phyloP scores from a whole-genome alignment of 2,329 filamentous ascomycete genomes.

The Monilinia fructigena region DNA sequence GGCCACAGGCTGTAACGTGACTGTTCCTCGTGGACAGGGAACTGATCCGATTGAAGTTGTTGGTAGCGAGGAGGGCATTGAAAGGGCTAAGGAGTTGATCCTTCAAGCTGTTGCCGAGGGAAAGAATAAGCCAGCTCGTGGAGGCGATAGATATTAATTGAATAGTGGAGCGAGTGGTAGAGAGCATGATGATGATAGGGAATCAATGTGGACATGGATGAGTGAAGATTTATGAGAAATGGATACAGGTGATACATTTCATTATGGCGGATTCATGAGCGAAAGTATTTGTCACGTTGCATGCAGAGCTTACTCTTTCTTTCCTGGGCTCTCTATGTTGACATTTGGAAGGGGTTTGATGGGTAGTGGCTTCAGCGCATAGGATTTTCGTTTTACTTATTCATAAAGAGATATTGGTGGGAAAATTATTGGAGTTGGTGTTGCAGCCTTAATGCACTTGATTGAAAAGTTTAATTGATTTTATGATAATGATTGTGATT shows the following conservation, averaged over 20 bases:
- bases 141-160: conserved; percentile 17
- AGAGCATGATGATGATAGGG: not conserved
- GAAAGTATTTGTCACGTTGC: conserved; percentile 1
- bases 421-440: conserved; percentile 9
- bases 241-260: conserved; percentile 1
- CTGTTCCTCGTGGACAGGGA: conserved; percentile 79
- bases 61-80: conserved; percentile 74
- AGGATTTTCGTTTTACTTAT: not conserved
- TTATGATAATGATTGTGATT: too few species aligned
- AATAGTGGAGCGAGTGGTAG: not conserved
- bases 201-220: not conserved
- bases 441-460: conserved; percentile 4
- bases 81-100: conserved; percentile 86
- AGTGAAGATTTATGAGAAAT: conserved; percentile 7
- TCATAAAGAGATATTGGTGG: conserved; percentile 2
- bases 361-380: not conserved
- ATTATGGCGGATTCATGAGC: not conserved
- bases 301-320: conserved; percentile 10
- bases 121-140: conserved; percentile 15
- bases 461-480: not conserved
- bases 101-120: conserved; percentile 75
- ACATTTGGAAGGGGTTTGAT: not conserved
- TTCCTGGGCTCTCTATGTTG: conserved; percentile 6
- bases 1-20: conserved; percentile 90
- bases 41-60: conserved; percentile 87